Evolutionary conservation across 192 early-diverging fungal genomes (phyloP).

Genomic region (Podila epigama): DNA sequence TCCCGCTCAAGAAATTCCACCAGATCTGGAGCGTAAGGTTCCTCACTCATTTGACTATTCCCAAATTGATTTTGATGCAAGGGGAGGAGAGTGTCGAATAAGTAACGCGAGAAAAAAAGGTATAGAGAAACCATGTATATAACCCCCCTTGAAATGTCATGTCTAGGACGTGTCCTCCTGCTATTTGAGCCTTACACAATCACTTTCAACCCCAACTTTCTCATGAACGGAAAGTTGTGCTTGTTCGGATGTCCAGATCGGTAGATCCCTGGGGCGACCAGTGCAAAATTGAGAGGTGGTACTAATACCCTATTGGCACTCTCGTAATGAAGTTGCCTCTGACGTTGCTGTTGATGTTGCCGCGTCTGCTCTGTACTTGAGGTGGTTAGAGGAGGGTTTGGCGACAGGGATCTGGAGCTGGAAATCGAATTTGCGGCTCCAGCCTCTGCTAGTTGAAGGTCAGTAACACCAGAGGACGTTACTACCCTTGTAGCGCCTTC

Average conservation of each 20-base stretch:
- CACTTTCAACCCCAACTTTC: slow-evolving; percentile 82
- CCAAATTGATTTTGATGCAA: background rate
- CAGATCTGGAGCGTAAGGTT: slow-evolving; percentile 69
- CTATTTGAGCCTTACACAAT: slow-evolving; percentile 72
- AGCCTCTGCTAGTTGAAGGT: background rate
- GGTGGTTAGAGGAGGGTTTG: background rate
- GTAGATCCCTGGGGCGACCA: slow-evolving; percentile 93
- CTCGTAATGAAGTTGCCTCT: slow-evolving; percentile 46
- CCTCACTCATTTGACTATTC: slow-evolving; percentile 68
- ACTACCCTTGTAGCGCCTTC: background rate
- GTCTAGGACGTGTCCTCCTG: background rate
- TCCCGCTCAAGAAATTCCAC: slow-evolving; percentile 78
- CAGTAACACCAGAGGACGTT: background rate
- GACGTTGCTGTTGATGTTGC: slow-evolving; percentile 24
- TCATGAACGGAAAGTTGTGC: slow-evolving; percentile 90
- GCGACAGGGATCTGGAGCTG: slow-evolving; percentile 5
- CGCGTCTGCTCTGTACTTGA: background rate
- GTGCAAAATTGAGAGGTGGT: slow-evolving; percentile 94
- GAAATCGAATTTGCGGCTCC: background rate
- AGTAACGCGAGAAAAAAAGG: too few species aligned
- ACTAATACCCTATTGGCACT: slow-evolving; percentile 68
- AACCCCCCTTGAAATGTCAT: background rate
- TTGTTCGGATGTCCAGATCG: slow-evolving; percentile 93
- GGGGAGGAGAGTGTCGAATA: background rate
- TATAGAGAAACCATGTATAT: too few species aligned